Evolutionary conservation across 73 alveolate species (phyloP), one percentile per base, ranked within the genome.

Genomic region (Stentor coeruleus): DNA sequence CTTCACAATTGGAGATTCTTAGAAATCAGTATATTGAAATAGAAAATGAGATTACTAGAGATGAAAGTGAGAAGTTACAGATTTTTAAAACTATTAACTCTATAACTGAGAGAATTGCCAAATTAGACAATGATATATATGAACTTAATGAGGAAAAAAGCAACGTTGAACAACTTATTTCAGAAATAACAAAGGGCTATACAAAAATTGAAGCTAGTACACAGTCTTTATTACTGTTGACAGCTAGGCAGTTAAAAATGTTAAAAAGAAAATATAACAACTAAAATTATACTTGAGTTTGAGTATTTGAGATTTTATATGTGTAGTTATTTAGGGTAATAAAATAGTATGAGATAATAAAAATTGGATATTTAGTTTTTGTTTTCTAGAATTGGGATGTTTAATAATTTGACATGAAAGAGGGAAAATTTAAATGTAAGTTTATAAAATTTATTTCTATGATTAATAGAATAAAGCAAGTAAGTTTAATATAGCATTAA

Each of bases 141-240:
- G n/a, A 20, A 26, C n/a, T 66, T 20, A 31, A 66, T 11, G 37
- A 20, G n/a, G 37, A 66, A 28, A 66, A 31, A 20, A 33, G 33
- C 37, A 66, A 66, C 2, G 37, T 66, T 20, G 79, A 66, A 14
- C 40, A 20, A 33, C 11, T 66, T 28, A 66, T 66, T 40, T 28
- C n/a, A 26, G 79, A 66, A 66, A 66, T 66, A 20, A 28, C 79
- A 28, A 66, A 66, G 33, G 79, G 79, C 42, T 66, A 26, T 39
- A 58, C 58, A 35, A 82, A 36, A 30, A 82, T 58, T 3, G 73
- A 83, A 83, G 89, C 81, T 58, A 84, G 87, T 74, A 81, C 38
- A 3, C 28, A 14, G 26, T 49, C 74, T 76, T 84, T 20, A 41
- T 77, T 20, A 28, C 77, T 11, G 36, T 74, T 36, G 75, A 75